Evolutionary conservation across 2,329 filamentous ascomycete genomes (phyloP), one percentile per base, ranked within the genome.

Genomic region (Diaporthe citri): DNA sequence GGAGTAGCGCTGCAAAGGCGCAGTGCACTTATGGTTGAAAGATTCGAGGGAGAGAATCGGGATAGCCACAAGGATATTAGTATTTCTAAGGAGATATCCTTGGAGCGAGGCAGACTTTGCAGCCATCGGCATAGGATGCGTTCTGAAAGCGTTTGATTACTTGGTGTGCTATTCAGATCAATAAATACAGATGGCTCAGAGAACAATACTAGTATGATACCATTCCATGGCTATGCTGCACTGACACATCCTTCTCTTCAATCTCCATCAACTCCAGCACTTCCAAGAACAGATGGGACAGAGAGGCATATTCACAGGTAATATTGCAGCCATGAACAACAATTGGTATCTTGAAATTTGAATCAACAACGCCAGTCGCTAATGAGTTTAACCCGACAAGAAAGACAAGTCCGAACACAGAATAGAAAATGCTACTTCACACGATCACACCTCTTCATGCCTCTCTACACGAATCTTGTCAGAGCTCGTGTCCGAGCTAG

Each of bases 401-500:
- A 12, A 22, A 34, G 12, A 46, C 1, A 46, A 48, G 5, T 5
- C 8, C 10, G 3, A 10, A 39, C 36, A 52, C 2, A 8, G 6
- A 51, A 22, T 15, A 5, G 36, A 36, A 39, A 8, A 8, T 9
- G 8, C 4, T 3, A 22, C 2, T 31, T 31, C 12, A 36, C n/a
- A 39, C 1, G 2, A 9, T 52, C 31, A 72, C 46, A 72, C 46
- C 28, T 72, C 34, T 46, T 72, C 70, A 22, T 62, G 70, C 41
- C 55, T 62, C 57, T 41, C 56, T 2, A 64, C 57, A 15, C 28
- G 46, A 25, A 62, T 62, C 43, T 52, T 72, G 39, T 25, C 56
- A 8, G 46, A 62, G 46, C 70, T 64, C 17, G n/a, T 52, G 25
- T 72, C 70, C 39, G 57, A 72, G 46, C 57, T 72, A 1, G 43